phyloP scores from a whole-genome alignment of 345 rosid genomes.

The Brassica carinata region DNA sequence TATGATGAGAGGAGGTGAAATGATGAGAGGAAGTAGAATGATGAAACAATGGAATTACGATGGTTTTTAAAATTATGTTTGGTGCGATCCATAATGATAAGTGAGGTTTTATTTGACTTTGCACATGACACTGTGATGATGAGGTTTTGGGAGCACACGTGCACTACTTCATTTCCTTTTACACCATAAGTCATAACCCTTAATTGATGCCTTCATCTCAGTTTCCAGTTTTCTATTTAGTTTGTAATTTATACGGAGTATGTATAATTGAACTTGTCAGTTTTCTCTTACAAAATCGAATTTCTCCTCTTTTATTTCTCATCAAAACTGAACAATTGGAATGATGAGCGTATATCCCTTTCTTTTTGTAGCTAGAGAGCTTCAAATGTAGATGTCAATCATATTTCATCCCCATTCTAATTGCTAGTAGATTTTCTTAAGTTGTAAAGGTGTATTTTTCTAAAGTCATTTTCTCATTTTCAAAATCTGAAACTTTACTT shows the following conservation, averaged over 20 bases:
- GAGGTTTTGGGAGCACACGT: constrained; percentile 39
- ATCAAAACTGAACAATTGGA: not conserved
- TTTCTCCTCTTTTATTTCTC: not conserved
- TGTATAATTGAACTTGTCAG: not conserved
- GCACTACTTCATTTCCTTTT: constrained; percentile 24
- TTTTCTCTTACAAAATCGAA: not conserved
- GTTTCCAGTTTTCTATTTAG: not conserved
- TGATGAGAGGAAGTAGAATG: constrained; percentile 27
- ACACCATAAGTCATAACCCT: constrained; percentile 11
- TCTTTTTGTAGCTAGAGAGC: not conserved
- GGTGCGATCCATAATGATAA: constrained; percentile 29
- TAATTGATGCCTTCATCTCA: constrained; percentile 23
- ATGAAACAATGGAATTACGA: constrained; percentile 23
- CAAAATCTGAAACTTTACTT: not conserved
- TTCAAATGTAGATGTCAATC: not conserved
- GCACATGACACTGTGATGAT: constrained; percentile 41
- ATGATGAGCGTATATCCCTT: not conserved
- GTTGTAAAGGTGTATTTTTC: not conserved
- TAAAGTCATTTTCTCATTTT: not conserved
- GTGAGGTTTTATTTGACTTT: constrained; percentile 11
- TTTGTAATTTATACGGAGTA: not conserved
- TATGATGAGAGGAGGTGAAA: constrained; percentile 29
- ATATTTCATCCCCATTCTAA: not conserved
- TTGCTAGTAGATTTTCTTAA: not conserved
- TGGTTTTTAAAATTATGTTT: not conserved